Base-by-base conservation (phyloP, 73 alveolate genomes). In the Urostyla sp. region DNA sequence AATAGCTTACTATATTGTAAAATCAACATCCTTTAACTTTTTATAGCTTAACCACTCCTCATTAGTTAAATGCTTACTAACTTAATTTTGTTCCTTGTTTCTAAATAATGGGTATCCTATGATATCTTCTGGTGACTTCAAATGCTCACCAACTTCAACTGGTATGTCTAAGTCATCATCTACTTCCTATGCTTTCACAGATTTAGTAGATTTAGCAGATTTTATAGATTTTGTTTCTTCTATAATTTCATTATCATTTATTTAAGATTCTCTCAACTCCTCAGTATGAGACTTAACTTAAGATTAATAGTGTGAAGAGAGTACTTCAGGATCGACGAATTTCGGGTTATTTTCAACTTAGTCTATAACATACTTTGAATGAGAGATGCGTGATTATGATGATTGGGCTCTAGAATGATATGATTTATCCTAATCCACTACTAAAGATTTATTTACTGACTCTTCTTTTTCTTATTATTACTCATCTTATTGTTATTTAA, bases 31-130 rank as follows among this genome's bases (percentile, higher is more conserved):
- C 27, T 60, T 50, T 0, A 36, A 21, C 21, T 54, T 44, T 60
- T 72, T 82, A 4, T 27, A 61, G 46, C 40, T 55, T 0, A 36
- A 45, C 76, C 84, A 82, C 35, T 72, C 61, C 24, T 69, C 79
- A 24, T 61, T 72, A 34, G 86, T 82, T 21, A 82, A 37, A 54
- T 48, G 55, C 73, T 82, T 82, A 63, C 53, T 53, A 3, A 82
- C 59, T 15, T 5, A 86, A 72, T 21, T 72, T 35, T 18, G 74
- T 32, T 2, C 54, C 78, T 18, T 61, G 79, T n/a, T n/a, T 18
- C 80, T 80, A 59, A 69, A 54, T 40, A 54, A 46, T 21, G 91
- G 86, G 61, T 67, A 82, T 23, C 73, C 87, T 16, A 38, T 38
- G 30, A 75, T 5, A 40, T 75, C 76, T 48, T 53, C 87, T 5